Base-by-base conservation (phyloP, 2,329 filamentous ascomycete species). In the Fusarium pseudograminearum region DNA sequence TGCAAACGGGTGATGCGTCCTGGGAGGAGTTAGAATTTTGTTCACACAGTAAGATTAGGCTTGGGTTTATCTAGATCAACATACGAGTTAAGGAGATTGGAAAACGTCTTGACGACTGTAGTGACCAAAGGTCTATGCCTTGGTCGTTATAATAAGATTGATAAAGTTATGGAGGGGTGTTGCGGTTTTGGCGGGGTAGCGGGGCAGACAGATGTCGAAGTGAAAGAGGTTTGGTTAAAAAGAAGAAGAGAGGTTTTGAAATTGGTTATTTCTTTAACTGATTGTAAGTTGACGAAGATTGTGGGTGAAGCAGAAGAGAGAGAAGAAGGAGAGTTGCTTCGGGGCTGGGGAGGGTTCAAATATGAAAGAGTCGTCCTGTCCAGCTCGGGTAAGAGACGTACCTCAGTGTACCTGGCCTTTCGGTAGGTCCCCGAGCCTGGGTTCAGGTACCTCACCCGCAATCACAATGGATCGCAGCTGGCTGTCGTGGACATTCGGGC, bases 51-150 rank as follows among this genome's bases (percentile, higher is more conserved):
- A 7, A 22, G 14, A 14, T 34, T 54, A 34, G 48, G 33, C 33
- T 10, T 40, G 26, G 33, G 59, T 33, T 28, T 24, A 36, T 42
- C 4, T 24, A 33, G 50, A 34, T 20, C 74, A 20, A 79, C 93
- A 82, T 88, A 97, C 94, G 94, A 97, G 89, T 96, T 96, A 76
- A 98, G 91, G 77, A 97, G 91, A 85, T 97, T 98, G 87, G 94
- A 95, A 91, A 97, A 98, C 94, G 93, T 97, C 85, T 93, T 97
- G 93, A 88, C 91, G 90, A 83, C 81, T 81, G 78, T 69, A 73
- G 82, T 83, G 90, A 91, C 84, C 89, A 89, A 82, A 79, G 77
- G 66, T 74, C 71, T 57, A 76, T 70, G 74, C 79, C 85, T 87
- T 86, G 87, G 87, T 87, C 86, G 53, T 66, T 67, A 31, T 65